A percentile compares a stretch with the other conserved stretches of the same genome.
Evolutionary conservation across 2,329 filamentous ascomycete species (phyloP).

Genomic region (Emmonsia crescens): DNA sequence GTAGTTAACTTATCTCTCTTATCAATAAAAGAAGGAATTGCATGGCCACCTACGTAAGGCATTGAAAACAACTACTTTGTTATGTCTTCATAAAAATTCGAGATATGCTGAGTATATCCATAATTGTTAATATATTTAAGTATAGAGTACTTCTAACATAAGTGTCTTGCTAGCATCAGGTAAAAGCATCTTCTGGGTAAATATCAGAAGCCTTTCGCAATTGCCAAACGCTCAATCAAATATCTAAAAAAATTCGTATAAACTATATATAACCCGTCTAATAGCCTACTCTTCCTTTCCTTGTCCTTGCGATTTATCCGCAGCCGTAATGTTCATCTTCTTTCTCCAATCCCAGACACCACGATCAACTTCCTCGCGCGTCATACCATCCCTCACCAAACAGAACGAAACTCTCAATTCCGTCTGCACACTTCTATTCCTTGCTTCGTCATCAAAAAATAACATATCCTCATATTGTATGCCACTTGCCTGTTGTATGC

Average conservation of each 20-base stretch:
- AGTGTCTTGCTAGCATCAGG: not conserved
- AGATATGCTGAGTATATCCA: not conserved
- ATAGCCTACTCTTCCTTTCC: conserved; percentile 8
- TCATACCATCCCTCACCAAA: conserved; percentile 69
- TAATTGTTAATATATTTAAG: not conserved
- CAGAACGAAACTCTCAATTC: conserved; percentile 73
- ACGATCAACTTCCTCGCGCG: conserved; percentile 62
- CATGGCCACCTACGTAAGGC: not conserved
- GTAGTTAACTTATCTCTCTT: not conserved
- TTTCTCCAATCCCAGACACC: conserved; percentile 74
- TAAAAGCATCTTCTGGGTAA: not conserved
- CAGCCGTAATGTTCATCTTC: conserved; percentile 45
- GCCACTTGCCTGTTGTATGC: conserved; percentile 58
- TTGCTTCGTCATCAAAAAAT: conserved; percentile 87
- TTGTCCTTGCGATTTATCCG: conserved; percentile 9
- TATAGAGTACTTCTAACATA: no score
- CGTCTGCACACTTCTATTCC: conserved; percentile 70
- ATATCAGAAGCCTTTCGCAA: not conserved
- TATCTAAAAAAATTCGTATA: conserved; percentile 8
- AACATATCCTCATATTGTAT: conserved; percentile 74
- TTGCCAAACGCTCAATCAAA: not conserved
- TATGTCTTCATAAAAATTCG: not conserved
- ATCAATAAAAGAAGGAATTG: not conserved
- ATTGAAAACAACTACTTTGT: not conserved
- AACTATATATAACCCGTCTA: conserved; percentile 6